Conservation (phyloP, 1,284 basidiomycete species). For the Ustilago xerochloae region DNA sequence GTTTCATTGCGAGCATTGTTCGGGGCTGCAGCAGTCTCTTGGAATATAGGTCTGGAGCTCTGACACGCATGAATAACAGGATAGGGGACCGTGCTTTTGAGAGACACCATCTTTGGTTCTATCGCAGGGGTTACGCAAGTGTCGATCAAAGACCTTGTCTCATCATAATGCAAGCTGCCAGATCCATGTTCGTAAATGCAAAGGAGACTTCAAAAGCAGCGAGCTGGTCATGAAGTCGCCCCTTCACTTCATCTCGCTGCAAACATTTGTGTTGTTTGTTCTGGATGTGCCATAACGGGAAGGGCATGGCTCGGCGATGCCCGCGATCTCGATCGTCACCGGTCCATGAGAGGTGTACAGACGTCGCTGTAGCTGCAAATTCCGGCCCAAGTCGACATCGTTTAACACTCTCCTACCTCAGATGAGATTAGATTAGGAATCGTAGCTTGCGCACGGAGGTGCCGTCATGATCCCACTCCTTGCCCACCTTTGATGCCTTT, state of each 20-base stretch:
- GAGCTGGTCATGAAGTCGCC: neutral
- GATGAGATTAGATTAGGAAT: neutral
- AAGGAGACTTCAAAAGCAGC: neutral
- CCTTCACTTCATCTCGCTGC: constrained; percentile 5
- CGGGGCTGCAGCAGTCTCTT: neutral
- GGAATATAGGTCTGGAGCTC: no score
- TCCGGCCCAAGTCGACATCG: constrained; percentile 3
- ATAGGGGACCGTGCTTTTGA: neutral
- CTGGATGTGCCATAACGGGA: no score
- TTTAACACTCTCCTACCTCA: no score
- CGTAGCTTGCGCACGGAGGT: neutral
- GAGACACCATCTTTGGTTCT: neutral
- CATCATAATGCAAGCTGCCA: no score
- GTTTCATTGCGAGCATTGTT: constrained; percentile 9
- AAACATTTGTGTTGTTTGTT: neutral
- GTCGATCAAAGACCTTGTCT: neutral
- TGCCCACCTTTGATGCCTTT: no score
- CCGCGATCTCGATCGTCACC: neutral
- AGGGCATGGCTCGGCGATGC: constrained; percentile 1
- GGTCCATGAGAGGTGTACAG: no score
- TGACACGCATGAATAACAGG: neutral
- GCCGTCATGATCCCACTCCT: no score
- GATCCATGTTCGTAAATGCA: no score
- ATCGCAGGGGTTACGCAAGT: no score
- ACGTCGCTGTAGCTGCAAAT: no score